Base-by-base conservation (phyloP, 768 basidiomycete species). In the Tulasnella sp. region DNA sequence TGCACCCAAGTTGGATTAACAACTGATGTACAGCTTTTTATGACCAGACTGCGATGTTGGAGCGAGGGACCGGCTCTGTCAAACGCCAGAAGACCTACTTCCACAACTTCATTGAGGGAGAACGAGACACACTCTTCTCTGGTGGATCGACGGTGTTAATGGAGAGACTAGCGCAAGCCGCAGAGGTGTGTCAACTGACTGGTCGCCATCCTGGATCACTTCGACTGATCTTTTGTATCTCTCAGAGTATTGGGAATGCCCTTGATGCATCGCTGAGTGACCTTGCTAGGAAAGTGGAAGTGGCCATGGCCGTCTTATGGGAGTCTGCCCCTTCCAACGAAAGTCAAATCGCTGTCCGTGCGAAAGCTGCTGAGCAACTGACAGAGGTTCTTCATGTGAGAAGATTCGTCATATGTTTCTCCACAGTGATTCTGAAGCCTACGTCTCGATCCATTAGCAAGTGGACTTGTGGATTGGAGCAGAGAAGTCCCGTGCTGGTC, bases 81-180 rank as follows among this genome's bases (percentile, higher is more conserved):
- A 78, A 77, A 3, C 73, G 81, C 10, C 82, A 83, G 70, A 83
- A 81, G 80, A 70, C 71, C 0, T 68, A 73, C n/a, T 80, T 83
- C 74, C 77, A 73, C 38, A 59, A 70, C 27, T 78, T 71, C 62
- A 66, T 84, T 29, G 62, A 68, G 7, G 66, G 73, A 0, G 67
- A 69, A 60, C 80, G 80, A 63, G 73, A 76, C 44, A 68, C 76
- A 5, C 74, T 83, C 10, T 83, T 83, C 62, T 73, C 76, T 13
- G 77, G 73, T 49, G 78, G 77, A 1, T 78, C 80, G 0, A 77
- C 79, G 44, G 70, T 76, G 24, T 68, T 83, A 10, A 67, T 83
- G 72, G 73, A 73, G 1, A 68, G 76, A 3, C 70, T 84, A 24
- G 68, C 71, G 10, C 67, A 68, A 19, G 77, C 78, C 4, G 77